Evolutionary conservation across 176 grass and related monocot species (phyloP).

Genomic region (Oryza coarctata): DNA sequence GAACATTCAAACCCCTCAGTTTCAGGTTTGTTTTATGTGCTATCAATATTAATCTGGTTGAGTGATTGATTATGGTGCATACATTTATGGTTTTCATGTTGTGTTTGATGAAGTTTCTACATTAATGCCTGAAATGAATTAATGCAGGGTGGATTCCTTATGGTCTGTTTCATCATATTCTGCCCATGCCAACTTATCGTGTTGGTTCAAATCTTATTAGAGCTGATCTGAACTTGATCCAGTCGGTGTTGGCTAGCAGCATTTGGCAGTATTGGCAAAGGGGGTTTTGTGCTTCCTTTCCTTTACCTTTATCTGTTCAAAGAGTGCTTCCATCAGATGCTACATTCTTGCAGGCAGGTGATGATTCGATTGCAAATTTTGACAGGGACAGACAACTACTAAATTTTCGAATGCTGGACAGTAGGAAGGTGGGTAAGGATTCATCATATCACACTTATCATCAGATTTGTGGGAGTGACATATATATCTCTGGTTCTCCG

Average conservation of each 20-base stretch:
- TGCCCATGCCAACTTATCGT: conserved; percentile 69
- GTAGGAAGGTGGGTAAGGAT: conserved; percentile 54
- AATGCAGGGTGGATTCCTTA: conserved; percentile 42
- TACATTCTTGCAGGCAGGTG: conserved; percentile 66
- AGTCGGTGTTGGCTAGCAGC: conserved; percentile 64
- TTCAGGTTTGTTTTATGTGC: conserved; percentile 58
- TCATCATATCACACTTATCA: conserved; percentile 10
- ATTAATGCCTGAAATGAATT: conserved; percentile 27
- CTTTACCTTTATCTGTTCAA: conserved; percentile 87
- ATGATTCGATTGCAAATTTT: conserved; percentile 66
- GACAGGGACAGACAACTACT: conserved; percentile 57
- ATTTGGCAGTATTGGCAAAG: conserved; percentile 96
- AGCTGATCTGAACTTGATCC: conserved; percentile 67
- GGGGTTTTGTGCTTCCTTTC: conserved; percentile 86
- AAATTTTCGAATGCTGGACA: conserved; percentile 56
- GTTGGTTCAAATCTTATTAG: conserved; percentile 87
- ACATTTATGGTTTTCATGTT: conserved; percentile 8
- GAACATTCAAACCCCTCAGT: conserved; percentile 29
- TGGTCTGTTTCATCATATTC: conserved; percentile 52
- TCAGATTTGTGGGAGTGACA: conserved; percentile 19
- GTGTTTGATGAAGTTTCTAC: conserved; percentile 23
- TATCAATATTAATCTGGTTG: conserved; percentile 2
- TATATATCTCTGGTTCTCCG: conserved; percentile 40
- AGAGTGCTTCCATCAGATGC: conserved; percentile 79
- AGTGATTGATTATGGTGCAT: neutral